Evolutionary conservation across 768 basidiomycete species (phyloP).

Genomic region (Lenzites betulinus): DNA sequence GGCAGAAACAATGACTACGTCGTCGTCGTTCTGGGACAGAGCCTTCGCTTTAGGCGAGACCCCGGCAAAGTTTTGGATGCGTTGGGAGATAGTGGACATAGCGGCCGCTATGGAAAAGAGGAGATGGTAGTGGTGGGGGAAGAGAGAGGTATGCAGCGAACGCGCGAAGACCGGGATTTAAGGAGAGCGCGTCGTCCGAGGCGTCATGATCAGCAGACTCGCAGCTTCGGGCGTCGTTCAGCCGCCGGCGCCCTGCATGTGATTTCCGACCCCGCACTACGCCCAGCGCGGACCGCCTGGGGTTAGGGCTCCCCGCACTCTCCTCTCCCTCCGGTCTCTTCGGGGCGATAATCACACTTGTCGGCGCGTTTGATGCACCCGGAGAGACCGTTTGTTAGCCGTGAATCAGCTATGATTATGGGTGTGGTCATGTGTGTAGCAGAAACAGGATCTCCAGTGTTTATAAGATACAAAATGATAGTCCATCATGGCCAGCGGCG

Average conservation of each 20-base stretch:
- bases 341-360: not conserved
- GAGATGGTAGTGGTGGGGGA: not conserved
- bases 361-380: not conserved
- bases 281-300: not conserved
- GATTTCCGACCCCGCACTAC: constrained; percentile 14
- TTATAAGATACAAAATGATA: too few relatives aligned
- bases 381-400: not conserved
- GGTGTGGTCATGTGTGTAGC: not conserved
- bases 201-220: constrained; percentile 12
- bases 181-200: not conserved
- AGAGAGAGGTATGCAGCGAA: not conserved
- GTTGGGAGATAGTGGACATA: constrained; percentile 28
- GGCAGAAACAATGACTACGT: constrained; percentile 89
- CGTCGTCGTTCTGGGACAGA: constrained; percentile 75
- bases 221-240: constrained; percentile 1
- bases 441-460: too few relatives aligned
- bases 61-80: constrained; percentile 23
- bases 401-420: not conserved
- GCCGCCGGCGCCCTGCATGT: constrained; percentile 12
- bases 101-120: not conserved
- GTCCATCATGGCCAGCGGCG: too few relatives aligned
- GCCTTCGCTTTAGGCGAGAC: constrained; percentile 57
- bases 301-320: not conserved
- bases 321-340: not conserved
- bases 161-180: not conserved